Evolutionary conservation across 2,329 filamentous ascomycete species (phyloP).

Genomic region (Scolecobasidium constrictum): DNA sequence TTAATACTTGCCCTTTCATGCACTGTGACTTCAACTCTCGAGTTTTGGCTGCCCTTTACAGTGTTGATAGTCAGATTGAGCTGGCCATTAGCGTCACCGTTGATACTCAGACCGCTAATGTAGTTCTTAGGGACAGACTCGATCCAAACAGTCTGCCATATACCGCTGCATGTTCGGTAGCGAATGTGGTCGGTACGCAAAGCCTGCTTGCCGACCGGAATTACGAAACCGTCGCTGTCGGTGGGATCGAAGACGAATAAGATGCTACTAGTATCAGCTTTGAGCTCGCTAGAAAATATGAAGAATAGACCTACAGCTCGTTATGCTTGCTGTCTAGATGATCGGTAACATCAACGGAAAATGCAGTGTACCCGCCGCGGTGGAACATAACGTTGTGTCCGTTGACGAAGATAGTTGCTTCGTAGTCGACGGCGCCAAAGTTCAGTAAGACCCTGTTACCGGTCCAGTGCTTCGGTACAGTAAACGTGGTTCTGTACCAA

Average conservation of each 20-base stretch:
- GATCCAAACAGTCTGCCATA: slow-evolving; percentile 7
- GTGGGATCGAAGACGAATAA: slow-evolving; percentile 2
- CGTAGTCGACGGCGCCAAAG: slow-evolving; percentile 53
- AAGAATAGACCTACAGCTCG: slow-evolving; percentile 50
- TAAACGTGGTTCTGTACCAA: slow-evolving; percentile 2
- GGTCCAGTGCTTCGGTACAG: neutral
- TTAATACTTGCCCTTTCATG: neutral
- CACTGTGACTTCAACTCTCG: neutral
- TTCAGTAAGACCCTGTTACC: slow-evolving; percentile 34
- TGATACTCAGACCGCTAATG: slow-evolving; percentile 20
- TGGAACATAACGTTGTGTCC: slow-evolving; percentile 44
- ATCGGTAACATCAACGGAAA: slow-evolving; percentile 47
- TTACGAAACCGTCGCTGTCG: neutral
- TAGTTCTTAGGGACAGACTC: slow-evolving; percentile 5
- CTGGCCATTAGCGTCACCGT: neutral
- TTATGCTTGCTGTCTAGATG: slow-evolving; percentile 5
- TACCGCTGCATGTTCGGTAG: slow-evolving; percentile 5
- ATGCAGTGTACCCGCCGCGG: slow-evolving; percentile 48
- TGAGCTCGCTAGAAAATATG: neutral
- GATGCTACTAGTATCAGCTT: neutral
- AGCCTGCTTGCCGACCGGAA: neutral
- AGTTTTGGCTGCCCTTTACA: neutral
- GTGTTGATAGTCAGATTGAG: neutral
- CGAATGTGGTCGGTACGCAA: slow-evolving; percentile 1
- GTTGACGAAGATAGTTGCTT: slow-evolving; percentile 46